Conservation (phyloP, 805 yeast genomes). For the Pichia heedii region DNA sequence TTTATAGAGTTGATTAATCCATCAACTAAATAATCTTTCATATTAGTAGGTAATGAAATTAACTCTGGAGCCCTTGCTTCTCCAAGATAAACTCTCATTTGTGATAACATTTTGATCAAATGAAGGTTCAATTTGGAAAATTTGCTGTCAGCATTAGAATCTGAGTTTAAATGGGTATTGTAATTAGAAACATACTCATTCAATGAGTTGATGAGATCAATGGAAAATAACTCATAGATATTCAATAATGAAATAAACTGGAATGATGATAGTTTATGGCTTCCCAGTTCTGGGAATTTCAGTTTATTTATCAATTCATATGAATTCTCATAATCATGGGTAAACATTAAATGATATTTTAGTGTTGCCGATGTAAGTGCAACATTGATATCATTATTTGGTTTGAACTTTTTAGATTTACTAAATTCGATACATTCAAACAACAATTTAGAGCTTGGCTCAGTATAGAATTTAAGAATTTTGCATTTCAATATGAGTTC, state of each 20-base stretch:
- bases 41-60: conserved; percentile 8
- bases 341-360: conserved; percentile 18
- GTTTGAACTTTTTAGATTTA: neutral
- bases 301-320: conserved; percentile 15
- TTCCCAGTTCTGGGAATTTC: conserved; percentile 18
- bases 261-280: conserved; percentile 17
- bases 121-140: conserved; percentile 21
- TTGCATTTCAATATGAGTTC: neutral
- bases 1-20: conserved; percentile 17
- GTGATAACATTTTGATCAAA: conserved; percentile 21
- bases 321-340: conserved; percentile 6
- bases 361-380: conserved; percentile 20
- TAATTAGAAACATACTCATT: conserved; percentile 5
- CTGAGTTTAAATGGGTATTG: neutral
- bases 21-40: conserved; percentile 20
- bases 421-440: conserved; percentile 11
- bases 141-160: neutral
- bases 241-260: conserved; percentile 21
- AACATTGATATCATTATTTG: conserved; percentile 10
- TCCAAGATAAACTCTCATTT: conserved; percentile 26
- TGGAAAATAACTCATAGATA: conserved; percentile 15
- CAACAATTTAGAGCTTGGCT: conserved; percentile 15
- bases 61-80: conserved; percentile 13
- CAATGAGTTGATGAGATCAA: conserved; percentile 9
- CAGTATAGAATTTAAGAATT: conserved; percentile 14